phyloP scores from a whole-genome alignment of 2,329 filamentous ascomycete genomes.

The Colletotrichum kahawae region DNA sequence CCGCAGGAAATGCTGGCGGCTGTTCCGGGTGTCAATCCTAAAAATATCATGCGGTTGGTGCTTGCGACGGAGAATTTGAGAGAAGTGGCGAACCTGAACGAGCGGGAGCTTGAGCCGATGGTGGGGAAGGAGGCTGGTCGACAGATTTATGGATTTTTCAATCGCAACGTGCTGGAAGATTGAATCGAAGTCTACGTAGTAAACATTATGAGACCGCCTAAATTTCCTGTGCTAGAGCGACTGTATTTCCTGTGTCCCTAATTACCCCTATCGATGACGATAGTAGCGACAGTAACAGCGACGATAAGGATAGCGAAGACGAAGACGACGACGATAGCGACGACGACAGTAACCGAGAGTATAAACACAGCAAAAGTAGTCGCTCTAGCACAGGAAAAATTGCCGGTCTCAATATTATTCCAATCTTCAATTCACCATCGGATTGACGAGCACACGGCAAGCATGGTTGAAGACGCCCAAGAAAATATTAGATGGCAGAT shows the following conservation, averaged over 20 bases:
- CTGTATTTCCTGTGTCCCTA: too few species aligned
- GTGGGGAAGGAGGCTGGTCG: constrained; percentile 80
- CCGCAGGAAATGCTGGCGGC: constrained; percentile 89
- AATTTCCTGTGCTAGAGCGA: too few species aligned
- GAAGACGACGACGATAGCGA: too few species aligned
- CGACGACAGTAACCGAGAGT: too few species aligned
- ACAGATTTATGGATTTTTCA: constrained; percentile 84
- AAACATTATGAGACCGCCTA: too few species aligned
- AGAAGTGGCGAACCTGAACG: constrained; percentile 86
- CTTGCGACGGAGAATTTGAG: constrained; percentile 76
- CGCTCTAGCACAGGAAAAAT: too few species aligned
- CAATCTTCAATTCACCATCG: not conserved
- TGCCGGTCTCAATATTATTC: too few species aligned
- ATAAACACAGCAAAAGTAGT: too few species aligned
- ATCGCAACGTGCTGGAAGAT: constrained; percentile 63
- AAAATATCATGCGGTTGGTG: constrained; percentile 76
- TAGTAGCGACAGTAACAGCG: too few species aligned
- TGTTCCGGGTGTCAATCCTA: constrained; percentile 83
- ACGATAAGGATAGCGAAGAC: too few species aligned
- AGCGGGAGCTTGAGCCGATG: constrained; percentile 72
- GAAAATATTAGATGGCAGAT: not conserved
- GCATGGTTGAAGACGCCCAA: not conserved
- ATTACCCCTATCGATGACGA: too few species aligned
- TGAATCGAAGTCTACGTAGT: constrained; percentile 28
- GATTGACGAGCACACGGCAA: not conserved